phyloP scores from a whole-genome alignment of 1,139 yeast species.

The Geotrichum carabidarum region DNA sequence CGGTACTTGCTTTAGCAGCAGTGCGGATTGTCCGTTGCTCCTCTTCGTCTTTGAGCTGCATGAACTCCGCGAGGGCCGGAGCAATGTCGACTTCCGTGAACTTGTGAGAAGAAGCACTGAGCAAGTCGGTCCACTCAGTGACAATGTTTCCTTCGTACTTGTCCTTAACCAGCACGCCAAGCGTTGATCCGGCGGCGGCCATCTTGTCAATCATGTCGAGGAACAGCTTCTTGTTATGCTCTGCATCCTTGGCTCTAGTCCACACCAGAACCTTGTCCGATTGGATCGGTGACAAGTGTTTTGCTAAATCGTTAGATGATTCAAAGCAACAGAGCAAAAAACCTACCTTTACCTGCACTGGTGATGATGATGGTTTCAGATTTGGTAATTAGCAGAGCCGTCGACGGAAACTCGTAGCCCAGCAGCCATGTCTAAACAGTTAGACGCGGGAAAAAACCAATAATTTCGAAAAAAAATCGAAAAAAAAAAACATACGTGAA shows the following conservation, averaged over 20 bases:
- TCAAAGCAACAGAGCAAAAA: not conserved
- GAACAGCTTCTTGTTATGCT: constrained; percentile 65
- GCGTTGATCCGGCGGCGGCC: constrained; percentile 43
- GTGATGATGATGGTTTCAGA: constrained; percentile 66
- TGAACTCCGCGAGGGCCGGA: constrained; percentile 49
- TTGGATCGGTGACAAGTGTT: constrained; percentile 58
- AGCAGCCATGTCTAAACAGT: constrained; percentile 62
- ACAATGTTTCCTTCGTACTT: constrained; percentile 76
- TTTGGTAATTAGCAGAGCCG: constrained; percentile 63
- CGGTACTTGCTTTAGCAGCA: constrained; percentile 75
- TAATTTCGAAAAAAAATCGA: not conserved
- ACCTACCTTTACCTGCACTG: constrained; percentile 59
- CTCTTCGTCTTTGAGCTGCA: constrained; percentile 76
- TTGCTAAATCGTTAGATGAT: constrained; percentile 42
- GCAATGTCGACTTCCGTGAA: constrained; percentile 50
- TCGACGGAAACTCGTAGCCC: constrained; percentile 93
- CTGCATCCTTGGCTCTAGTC: constrained; percentile 77
- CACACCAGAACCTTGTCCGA: constrained; percentile 55
- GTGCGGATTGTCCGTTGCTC: constrained; percentile 62
- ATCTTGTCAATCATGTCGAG: constrained; percentile 52
- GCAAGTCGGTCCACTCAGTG: constrained; percentile 54
- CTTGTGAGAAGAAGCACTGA: constrained; percentile 35
- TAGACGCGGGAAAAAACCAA: not conserved
- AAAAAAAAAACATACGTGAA: constrained; percentile 44
- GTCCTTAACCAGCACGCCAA: constrained; percentile 70